Evolutionary conservation across 176 grass and related monocot genomes (phyloP).

Genomic region (Otatea glauca): DNA sequence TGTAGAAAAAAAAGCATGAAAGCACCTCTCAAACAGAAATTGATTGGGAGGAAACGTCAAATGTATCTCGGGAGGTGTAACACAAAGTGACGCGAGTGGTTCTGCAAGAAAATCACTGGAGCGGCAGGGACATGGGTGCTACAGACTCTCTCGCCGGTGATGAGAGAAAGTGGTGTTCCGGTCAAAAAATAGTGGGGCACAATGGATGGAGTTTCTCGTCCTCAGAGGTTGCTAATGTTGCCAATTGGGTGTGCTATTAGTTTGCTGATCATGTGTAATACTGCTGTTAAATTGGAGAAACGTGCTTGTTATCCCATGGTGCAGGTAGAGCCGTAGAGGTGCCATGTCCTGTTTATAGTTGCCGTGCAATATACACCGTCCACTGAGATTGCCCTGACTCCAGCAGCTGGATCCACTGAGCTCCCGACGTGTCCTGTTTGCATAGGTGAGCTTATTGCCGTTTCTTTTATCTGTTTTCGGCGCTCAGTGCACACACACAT

Average conservation of each 20-base stretch:
- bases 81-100: too few species aligned
- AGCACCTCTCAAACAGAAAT: too few species aligned
- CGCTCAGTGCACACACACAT: background rate
- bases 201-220: slow-evolving; percentile 92
- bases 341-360: slow-evolving; percentile 80
- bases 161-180: too few species aligned
- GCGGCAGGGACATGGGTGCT: too few species aligned
- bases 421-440: slow-evolving; percentile 91
- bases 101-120: too few species aligned
- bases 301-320: slow-evolving; percentile 20
- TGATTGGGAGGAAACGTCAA: too few species aligned
- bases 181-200: too few species aligned
- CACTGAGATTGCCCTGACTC: slow-evolving; percentile 57
- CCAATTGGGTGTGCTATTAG: background rate
- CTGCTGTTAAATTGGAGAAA: slow-evolving; percentile 16
- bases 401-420: slow-evolving; percentile 73
- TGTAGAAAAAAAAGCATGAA: too few species aligned
- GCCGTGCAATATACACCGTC: slow-evolving; percentile 71
- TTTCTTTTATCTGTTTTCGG: background rate
- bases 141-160: too few species aligned
- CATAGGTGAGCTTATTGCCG: slow-evolving; percentile 64
- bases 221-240: slow-evolving; percentile 56
- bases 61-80: too few species aligned
- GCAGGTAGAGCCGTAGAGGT: slow-evolving; percentile 92
- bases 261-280: slow-evolving; percentile 24